A percentile compares a stretch with the other conserved stretches of the same genome.
Evolutionary conservation across 1,284 basidiomycete species (phyloP).

Genomic region (Pseudozyma thailandica): DNA sequence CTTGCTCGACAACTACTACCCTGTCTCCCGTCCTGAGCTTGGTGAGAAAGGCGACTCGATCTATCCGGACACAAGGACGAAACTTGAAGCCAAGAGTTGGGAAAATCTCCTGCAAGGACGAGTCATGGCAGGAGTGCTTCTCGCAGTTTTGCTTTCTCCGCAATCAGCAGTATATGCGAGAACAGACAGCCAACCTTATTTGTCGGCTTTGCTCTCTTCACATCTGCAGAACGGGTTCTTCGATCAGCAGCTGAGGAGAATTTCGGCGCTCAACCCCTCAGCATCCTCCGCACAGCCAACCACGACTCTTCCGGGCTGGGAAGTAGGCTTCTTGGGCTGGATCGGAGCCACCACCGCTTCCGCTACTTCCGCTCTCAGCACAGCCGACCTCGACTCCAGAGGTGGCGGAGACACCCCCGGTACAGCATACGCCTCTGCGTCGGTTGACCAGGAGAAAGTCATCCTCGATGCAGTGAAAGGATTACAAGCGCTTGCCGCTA

Average conservation of each 20-base stretch:
- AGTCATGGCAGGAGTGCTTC: conserved; percentile 45
- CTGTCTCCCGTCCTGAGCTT: conserved; percentile 41
- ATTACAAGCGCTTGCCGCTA: conserved; percentile 30
- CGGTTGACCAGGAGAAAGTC: conserved; percentile 44
- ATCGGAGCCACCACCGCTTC: conserved; percentile 36
- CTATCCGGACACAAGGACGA: conserved; percentile 14
- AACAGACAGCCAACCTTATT: conserved; percentile 22
- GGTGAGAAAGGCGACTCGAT: conserved; percentile 23
- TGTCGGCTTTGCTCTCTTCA: conserved; percentile 33
- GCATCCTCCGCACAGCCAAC: conserved; percentile 34
- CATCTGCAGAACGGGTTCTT: conserved; percentile 37
- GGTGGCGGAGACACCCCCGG: conserved; percentile 44
- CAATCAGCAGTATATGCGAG: conserved; percentile 24
- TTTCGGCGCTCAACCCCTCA: conserved; percentile 41
- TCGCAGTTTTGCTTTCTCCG: conserved; percentile 34
- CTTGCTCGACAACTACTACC: conserved; percentile 52
- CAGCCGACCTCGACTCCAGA: conserved; percentile 34
- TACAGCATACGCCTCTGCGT: conserved; percentile 28
- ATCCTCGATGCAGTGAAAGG: conserved; percentile 26
- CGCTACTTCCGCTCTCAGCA: conserved; percentile 24
- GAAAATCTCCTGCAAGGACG: conserved; percentile 33
- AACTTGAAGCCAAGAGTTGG: conserved; percentile 45
- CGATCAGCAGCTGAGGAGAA: conserved; percentile 40
- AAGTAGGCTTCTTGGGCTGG: conserved; percentile 48
- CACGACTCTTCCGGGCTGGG: conserved; percentile 47